These are phyloP conservation scores for Phialemonium atrogriseum DNA, from an alignment of 2,329 filamentous ascomycete genomes.

Conservation along the genomic window DNA sequence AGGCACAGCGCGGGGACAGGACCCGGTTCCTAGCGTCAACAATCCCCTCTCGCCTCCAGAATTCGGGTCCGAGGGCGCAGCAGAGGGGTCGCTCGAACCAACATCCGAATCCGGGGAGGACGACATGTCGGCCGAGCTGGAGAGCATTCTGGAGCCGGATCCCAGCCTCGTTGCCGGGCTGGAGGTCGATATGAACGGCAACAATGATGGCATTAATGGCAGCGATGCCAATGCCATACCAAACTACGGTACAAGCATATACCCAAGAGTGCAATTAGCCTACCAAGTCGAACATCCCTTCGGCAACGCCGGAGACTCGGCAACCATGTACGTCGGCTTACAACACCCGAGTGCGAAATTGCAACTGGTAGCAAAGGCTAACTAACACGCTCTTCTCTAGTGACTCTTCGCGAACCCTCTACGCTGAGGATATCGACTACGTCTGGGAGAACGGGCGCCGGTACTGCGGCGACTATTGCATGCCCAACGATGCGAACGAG, in stretches of 20 bases:
- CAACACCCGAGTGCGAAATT: too few relatives aligned
- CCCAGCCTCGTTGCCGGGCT: conserved; percentile 1
- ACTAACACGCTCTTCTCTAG: too few relatives aligned
- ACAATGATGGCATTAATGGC: conserved; percentile 5
- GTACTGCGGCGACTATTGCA: conserved; percentile 50
- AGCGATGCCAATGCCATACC: conserved; percentile 7
- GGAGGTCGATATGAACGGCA: conserved; percentile 9
- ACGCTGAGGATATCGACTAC: conserved; percentile 33
- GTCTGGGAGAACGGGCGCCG: conserved; percentile 46
- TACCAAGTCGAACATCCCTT: conserved; percentile 12
- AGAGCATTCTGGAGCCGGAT: neutral
- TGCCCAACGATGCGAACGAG: conserved; percentile 52
- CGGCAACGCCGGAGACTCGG: conserved; percentile 10
- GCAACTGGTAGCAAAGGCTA: too few relatives aligned
- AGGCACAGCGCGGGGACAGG: too few relatives aligned
- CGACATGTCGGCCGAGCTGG: conserved; percentile 1
- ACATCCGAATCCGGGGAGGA: too few relatives aligned
- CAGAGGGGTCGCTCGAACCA: too few relatives aligned
- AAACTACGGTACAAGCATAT: conserved; percentile 16
- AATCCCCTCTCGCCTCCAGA: too few relatives aligned
- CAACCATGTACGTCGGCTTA: conserved; percentile 14
- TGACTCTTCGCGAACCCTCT: conserved; percentile 22
- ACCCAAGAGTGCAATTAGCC: conserved; percentile 11
- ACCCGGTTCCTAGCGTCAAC: too few relatives aligned
- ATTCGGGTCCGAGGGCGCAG: too few relatives aligned